Base-by-base conservation (phyloP, 768 basidiomycete genomes). In the Termitomyces sp. region DNA sequence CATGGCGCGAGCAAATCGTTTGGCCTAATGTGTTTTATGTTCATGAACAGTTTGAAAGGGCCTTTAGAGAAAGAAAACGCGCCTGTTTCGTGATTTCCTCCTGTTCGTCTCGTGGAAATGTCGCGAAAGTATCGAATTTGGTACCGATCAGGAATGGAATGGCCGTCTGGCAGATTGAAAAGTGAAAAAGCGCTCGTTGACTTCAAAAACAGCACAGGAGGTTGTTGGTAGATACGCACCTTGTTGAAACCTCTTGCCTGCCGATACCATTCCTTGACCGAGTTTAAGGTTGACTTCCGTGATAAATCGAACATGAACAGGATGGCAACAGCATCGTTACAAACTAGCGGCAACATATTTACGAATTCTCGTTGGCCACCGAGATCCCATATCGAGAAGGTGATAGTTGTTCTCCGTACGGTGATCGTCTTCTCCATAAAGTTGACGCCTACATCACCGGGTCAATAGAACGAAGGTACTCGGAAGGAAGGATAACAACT, bases 381-480 rank as follows among this genome's bases (percentile, higher is more conserved):
- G 56, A 97, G 77, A 79, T 97, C 94, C 95, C 97, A 99, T 73
- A 98, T 97, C 61, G 95, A 98, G 77, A 99, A 98, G 3, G 96
- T 98, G 72, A 99, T 98, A 55, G 96, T 97, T 57, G 97, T 98
- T 72, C 95, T 88, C 64, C 97, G 87, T 63, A 99, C 96, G 55
- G 91, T 90, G 66, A 99, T 98, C 16, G 96, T 97, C 80, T 99
- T 99, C 79, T 99, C 96, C 97, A 98, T 98, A 73, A 98, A 98
- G 74, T 98, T 98, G 77, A 98, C 94, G 78, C 96, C 92, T 78
- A 41, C 3, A 51, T n/a, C 23, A 41, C 19, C 55, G 57, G 43
- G 39, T 60, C 45, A 57, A 44, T 54, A 57, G 41, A 55, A 59
- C 32, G 52, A 39, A 42, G 12, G 35, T 44, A 25, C 19, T 32